Percentiles rank a stretch among this genome's conserved stretches.
Conservation (phyloP, 2,329 filamentous ascomycete species). For the Hansfordia pulvinata region DNA sequence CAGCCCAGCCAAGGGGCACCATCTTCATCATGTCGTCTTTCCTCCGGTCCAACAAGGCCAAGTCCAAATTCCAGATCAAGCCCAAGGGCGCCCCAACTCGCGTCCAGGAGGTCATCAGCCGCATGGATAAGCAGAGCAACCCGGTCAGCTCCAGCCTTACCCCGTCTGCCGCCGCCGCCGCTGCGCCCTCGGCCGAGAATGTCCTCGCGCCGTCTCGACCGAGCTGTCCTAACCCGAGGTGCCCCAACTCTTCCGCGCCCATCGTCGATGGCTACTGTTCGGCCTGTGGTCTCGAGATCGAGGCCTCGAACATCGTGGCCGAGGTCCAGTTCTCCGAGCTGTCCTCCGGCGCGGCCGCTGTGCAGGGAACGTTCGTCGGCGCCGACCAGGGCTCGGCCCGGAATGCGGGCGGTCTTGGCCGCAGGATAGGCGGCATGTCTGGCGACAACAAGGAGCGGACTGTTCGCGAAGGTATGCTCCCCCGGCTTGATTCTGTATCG, state of each 20-base stretch:
- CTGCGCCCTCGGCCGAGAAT: slow-evolving; percentile 7
- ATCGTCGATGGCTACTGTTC: slow-evolving; percentile 58
- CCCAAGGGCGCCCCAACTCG: slow-evolving; percentile 33
- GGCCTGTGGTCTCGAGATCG: slow-evolving; percentile 72
- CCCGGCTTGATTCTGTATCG: background rate
- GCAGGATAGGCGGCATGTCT: slow-evolving; percentile 39
- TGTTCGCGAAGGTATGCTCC: slow-evolving; percentile 30
- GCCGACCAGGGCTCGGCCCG: slow-evolving; percentile 75
- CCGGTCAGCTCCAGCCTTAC: slow-evolving; percentile 10
- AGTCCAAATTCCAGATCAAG: slow-evolving; percentile 22
- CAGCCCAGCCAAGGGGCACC: no score
- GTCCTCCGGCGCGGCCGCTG: slow-evolving; percentile 70
- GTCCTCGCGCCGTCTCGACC: slow-evolving; percentile 19
- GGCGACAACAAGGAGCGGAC: slow-evolving; percentile 45
- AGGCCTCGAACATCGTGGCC: slow-evolving; percentile 79
- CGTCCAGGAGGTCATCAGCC: slow-evolving; percentile 27
- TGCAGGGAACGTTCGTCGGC: slow-evolving; percentile 79
- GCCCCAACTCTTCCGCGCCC: slow-evolving; percentile 39
- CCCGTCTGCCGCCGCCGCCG: slow-evolving; percentile 7
- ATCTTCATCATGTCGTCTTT: slow-evolving; percentile 35
- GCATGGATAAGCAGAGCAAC: slow-evolving; percentile 11
- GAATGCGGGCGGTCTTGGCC: slow-evolving; percentile 47
- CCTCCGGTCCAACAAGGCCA: slow-evolving; percentile 25
- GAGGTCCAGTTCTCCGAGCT: slow-evolving; percentile 88
- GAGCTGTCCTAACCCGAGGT: slow-evolving; percentile 45